These are phyloP conservation scores for Backusella macrospora DNA, from an alignment of 192 early-diverging fungal genomes.

Conservation along the genomic window DNA sequence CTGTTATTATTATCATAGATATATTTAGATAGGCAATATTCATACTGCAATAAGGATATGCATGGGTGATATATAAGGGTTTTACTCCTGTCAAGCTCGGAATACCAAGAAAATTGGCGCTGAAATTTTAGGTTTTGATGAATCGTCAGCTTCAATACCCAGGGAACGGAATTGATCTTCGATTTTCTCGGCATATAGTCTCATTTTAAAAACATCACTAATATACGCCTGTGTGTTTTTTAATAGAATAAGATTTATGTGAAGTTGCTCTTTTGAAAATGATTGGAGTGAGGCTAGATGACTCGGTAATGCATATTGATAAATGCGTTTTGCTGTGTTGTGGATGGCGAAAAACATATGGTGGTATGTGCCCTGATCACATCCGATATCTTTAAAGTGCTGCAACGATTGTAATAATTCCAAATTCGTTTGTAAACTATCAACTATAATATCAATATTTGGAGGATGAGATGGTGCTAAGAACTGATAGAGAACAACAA, in stretches of 20 bases:
- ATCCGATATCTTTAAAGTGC: constrained; percentile 21
- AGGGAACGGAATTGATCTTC: constrained; percentile 21
- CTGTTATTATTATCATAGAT: too few relatives aligned
- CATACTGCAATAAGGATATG: too few relatives aligned
- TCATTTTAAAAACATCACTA: constrained; percentile 36
- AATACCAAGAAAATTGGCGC: neutral
- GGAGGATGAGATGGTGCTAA: constrained; percentile 19
- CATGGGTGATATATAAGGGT: too few relatives aligned
- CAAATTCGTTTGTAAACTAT: constrained; percentile 33
- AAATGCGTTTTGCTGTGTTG: constrained; percentile 31
- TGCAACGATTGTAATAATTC: constrained; percentile 24
- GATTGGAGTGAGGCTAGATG: neutral
- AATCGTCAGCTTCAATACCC: neutral
- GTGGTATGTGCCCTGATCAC: constrained; percentile 42
- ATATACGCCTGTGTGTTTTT: constrained; percentile 29
- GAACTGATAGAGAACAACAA: constrained; percentile 40
- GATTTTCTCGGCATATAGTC: constrained; percentile 34
- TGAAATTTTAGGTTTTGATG: neutral
- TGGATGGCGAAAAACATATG: constrained; percentile 44
- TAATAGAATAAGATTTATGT: constrained; percentile 27
- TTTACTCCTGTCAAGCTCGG: neutral
- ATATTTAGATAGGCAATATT: too few relatives aligned
- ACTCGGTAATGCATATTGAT: constrained; percentile 11
- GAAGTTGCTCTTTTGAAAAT: constrained; percentile 31
- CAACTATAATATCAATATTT: constrained; percentile 18